phyloP scores from a whole-genome alignment of 169 alveolate species.

The Eimeria acervulina region DNA sequence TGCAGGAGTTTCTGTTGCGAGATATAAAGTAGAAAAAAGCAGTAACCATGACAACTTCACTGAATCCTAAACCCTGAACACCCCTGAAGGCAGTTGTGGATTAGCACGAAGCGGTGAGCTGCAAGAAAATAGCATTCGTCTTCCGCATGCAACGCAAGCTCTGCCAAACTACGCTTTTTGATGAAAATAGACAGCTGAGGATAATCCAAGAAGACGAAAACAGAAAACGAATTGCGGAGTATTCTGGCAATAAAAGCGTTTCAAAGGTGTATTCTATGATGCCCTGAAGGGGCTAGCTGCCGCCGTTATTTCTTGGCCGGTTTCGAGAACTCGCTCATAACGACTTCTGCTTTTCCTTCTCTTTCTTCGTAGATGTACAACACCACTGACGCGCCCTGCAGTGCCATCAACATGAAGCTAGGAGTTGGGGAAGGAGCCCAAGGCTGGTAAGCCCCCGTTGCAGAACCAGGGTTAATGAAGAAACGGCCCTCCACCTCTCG shows the following conservation, averaged over 20 bases:
- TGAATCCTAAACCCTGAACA: neutral
- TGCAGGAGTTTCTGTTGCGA: neutral
- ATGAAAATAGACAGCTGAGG: neutral
- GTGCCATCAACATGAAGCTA: conserved; percentile 90
- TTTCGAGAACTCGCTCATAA: conserved; percentile 89
- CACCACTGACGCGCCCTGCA: conserved; percentile 89
- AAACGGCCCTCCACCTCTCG: conserved; percentile 93
- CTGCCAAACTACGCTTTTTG: neutral
- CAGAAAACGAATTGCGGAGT: neutral
- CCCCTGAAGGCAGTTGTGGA: neutral
- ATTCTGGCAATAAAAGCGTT: neutral
- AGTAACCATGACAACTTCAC: neutral
- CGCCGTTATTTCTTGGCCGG: neutral
- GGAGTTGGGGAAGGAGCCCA: conserved; percentile 87
- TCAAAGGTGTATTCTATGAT: neutral
- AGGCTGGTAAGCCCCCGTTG: conserved; percentile 94
- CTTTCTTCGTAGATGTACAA: conserved; percentile 88
- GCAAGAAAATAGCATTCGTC: neutral
- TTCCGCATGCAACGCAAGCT: neutral
- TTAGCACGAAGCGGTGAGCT: neutral
- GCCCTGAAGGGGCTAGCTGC: neutral
- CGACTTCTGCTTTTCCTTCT: conserved; percentile 89
- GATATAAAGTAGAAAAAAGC: neutral
- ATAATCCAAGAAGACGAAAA: neutral
- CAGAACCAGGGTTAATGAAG: conserved; percentile 96